Base-by-base conservation (phyloP, 2,329 filamentous ascomycete genomes). In the Myrmaecium sp. region DNA sequence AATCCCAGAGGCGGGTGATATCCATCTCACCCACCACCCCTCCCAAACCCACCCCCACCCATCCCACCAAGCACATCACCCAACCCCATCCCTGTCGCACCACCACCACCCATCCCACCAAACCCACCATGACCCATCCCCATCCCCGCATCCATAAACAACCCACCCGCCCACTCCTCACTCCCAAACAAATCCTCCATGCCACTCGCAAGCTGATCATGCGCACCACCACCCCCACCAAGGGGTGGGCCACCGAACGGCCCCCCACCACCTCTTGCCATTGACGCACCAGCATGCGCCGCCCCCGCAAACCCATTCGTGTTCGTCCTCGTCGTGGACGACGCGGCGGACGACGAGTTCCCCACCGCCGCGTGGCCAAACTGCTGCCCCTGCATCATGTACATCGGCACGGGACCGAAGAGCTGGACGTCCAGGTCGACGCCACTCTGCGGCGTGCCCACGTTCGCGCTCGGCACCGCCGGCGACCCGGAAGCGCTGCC, bases 351-450 rank as follows among this genome's bases (percentile, higher is more conserved):
- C n/a, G n/a, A n/a, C n/a, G n/a, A n/a, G n/a, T n/a, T n/a, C n/a
- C n/a, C n/a, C n/a, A n/a, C n/a, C n/a, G n/a, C n/a, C n/a, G n/a
- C n/a, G n/a, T n/a, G n/a, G n/a, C n/a, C n/a, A n/a, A n/a, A n/a
- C n/a, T n/a, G n/a, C n/a, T n/a, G n/a, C 41, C 55, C 44, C 24
- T 73, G 67, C 51, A 77, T 66, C 37, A 82, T 57, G 41, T 80
- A 84, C 19, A 74, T 69, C 10, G 76, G 74, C 19, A 81, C 60
- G 1, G 75, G 69, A 0, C 70, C 73, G 31, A 80, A 69, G 8
- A 83, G 58, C 35, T 82, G 75, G 11, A 74, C 76, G 40, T 83
- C 77, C 26, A 79, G 66, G 28, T 76, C 73, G 35, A 74, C 71
- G 34, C 43, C 39, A n/a, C n/a, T n/a, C n/a, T n/a, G n/a, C n/a